A percentile compares a stretch with the other conserved stretches of the same genome.
Evolutionary conservation across 1,284 basidiomycete genomes (phyloP).

Genomic region (Cryptococcus amylolentus): DNA sequence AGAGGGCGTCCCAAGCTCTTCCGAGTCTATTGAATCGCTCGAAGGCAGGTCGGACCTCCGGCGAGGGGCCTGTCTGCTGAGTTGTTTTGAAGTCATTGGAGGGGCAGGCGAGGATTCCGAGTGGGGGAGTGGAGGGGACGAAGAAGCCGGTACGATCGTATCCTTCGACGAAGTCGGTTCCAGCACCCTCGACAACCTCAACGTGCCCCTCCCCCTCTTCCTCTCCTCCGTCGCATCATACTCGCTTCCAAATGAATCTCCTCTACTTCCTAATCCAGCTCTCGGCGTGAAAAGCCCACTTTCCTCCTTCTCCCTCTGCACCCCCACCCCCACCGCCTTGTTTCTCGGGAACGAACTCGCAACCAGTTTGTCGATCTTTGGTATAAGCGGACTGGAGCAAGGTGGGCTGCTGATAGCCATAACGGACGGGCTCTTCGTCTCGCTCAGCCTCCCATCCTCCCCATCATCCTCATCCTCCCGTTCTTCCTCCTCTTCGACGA

Average conservation of each 20-base stretch:
- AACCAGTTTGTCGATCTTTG: background rate
- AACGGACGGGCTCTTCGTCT: too few species aligned
- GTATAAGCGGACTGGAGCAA: slow-evolving; percentile 4
- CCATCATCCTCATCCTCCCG: too few species aligned
- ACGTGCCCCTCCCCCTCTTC: background rate
- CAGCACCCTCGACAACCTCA: background rate
- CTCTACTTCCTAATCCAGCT: background rate
- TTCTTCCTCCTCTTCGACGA: background rate
- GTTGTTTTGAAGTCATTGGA: too few species aligned
- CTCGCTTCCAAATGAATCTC: background rate
- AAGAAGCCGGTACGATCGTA: background rate
- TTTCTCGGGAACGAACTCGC: background rate
- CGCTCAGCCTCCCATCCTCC: too few species aligned
- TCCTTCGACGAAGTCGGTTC: background rate
- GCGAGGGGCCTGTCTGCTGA: background rate
- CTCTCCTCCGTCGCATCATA: background rate
- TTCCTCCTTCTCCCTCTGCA: background rate
- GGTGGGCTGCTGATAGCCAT: slow-evolving; percentile 13
- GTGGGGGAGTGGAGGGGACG: background rate
- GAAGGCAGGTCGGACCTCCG: background rate
- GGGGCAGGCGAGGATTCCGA: background rate
- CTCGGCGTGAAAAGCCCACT: background rate
- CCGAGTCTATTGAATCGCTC: slow-evolving; percentile 32
- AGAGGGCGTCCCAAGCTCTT: slow-evolving; percentile 33
- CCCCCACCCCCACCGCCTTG: background rate